phyloP scores from a whole-genome alignment of 768 basidiomycete species.

The Calvatia gigantea region DNA sequence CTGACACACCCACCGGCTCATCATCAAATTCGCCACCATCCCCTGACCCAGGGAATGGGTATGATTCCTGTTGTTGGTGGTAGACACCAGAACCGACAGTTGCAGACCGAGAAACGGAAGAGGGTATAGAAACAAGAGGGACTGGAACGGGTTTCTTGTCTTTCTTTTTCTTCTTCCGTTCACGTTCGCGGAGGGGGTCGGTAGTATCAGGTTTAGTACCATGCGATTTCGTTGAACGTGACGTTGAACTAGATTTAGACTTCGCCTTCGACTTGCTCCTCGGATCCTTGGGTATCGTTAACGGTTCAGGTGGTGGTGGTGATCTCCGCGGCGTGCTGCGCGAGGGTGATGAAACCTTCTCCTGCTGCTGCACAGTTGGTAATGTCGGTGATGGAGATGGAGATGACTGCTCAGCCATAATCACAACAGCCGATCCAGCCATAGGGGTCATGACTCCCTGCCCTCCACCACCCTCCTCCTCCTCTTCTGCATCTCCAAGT shows the following conservation, averaged over 20 bases:
- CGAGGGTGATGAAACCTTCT: background rate
- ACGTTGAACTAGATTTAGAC: constrained; percentile 3
- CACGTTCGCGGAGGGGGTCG: constrained; percentile 14
- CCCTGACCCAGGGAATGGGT: constrained; percentile 61
- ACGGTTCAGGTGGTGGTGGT: constrained; percentile 16
- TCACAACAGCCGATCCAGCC: constrained; percentile 1
- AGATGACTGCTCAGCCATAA: background rate
- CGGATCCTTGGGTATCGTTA: constrained; percentile 18
- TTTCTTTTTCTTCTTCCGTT: constrained; percentile 28
- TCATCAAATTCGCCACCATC: constrained; percentile 24
- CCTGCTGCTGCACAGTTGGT: too few relatives aligned
- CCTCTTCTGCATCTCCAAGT: background rate
- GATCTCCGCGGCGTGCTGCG: background rate
- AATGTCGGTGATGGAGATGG: constrained; percentile 7
- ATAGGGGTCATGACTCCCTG: background rate
- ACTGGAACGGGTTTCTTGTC: constrained; percentile 28
- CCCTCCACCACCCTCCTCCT: background rate
- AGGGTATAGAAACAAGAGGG: constrained; percentile 37
- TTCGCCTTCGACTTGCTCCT: constrained; percentile 15
- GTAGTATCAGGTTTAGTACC: background rate
- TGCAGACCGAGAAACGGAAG: background rate
- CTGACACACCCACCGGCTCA: constrained; percentile 10
- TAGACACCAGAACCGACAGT: constrained; percentile 11
- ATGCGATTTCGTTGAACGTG: constrained; percentile 9
- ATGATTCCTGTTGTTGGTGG: constrained; percentile 38